A percentile compares a stretch with the other conserved stretches of the same genome.
These are phyloP conservation scores for Trichoderma oligosporum DNA, from an alignment of 2,329 filamentous ascomycete genomes.

Conservation along the genomic window DNA sequence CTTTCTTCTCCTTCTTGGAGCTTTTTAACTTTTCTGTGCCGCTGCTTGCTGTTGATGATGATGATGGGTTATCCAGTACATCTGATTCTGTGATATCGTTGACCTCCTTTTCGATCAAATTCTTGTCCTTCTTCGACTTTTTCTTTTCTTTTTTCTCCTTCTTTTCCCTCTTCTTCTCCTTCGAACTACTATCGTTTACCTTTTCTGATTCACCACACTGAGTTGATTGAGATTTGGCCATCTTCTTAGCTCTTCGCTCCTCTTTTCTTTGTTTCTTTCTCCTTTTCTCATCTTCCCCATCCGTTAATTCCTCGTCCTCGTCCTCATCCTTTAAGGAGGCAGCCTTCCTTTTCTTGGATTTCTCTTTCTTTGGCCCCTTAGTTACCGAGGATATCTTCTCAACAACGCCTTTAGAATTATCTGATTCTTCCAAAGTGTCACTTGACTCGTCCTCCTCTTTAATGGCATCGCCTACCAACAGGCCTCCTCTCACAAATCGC, in stretches of 20 bases:
- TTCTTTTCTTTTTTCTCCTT: constrained; percentile 36
- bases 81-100: constrained; percentile 1
- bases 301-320: constrained; percentile 18
- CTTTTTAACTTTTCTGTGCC: constrained; percentile 24
- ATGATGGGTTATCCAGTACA: constrained; percentile 2
- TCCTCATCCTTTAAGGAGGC: constrained; percentile 37
- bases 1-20: constrained; percentile 38
- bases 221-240: constrained; percentile 25
- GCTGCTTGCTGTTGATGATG: constrained; percentile 24
- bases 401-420: constrained; percentile 22
- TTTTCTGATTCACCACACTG: constrained; percentile 24
- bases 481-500: constrained; percentile 83
- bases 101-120: not conserved
- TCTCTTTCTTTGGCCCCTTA: constrained; percentile 44
- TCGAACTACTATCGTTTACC: constrained; percentile 8
- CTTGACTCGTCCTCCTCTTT: constrained; percentile 33
- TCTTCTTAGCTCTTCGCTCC: constrained; percentile 37
- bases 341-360: constrained; percentile 49
- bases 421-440: constrained; percentile 24
- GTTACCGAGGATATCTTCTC: constrained; percentile 21
- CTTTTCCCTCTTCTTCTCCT: constrained; percentile 28
- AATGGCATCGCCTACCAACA: constrained; percentile 57
- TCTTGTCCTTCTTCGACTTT: constrained; percentile 25
- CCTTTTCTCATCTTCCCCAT: constrained; percentile 31
- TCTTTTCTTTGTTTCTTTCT: constrained; percentile 42